Percentiles rank a stretch among this genome's conserved stretches.
phyloP scores from a whole-genome alignment of 2,329 filamentous ascomycete species.

The Nothopassalora personata region DNA sequence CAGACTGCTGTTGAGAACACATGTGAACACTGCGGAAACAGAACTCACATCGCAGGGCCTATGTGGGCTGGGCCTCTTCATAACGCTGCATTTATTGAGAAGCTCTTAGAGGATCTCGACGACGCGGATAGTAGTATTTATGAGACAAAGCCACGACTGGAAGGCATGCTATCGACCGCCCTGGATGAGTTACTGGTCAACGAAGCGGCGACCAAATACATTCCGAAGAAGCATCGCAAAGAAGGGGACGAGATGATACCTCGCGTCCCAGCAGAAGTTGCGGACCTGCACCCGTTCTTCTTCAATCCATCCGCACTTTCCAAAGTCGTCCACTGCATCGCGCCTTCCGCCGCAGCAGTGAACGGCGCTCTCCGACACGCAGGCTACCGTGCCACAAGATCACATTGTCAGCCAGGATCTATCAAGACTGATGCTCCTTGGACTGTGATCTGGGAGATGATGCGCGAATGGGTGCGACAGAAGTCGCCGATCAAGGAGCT shows the following conservation, averaged over 20 bases:
- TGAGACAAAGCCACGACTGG: constrained; percentile 71
- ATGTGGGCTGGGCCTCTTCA: constrained; percentile 94
- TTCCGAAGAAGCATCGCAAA: neutral
- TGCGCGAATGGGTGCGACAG: constrained; percentile 85
- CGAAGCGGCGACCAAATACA: constrained; percentile 10
- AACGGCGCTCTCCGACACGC: constrained; percentile 74
- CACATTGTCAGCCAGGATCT: constrained; percentile 82
- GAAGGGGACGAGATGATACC: constrained; percentile 31
- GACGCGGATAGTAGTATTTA: constrained; percentile 64
- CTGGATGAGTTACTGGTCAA: constrained; percentile 60
- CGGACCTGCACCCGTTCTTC: constrained; percentile 80
- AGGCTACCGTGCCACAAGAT: constrained; percentile 77
- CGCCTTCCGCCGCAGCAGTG: constrained; percentile 72
- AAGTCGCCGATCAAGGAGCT: constrained; percentile 72
- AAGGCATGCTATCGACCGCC: constrained; percentile 87
- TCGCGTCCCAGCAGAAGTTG: constrained; percentile 53
- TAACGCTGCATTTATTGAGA: constrained; percentile 73
- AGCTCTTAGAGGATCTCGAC: constrained; percentile 68
- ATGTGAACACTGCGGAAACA: constrained; percentile 80
- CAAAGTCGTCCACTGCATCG: constrained; percentile 70
- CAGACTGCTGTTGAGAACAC: constrained; percentile 58
- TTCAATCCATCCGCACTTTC: constrained; percentile 70
- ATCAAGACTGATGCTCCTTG: constrained; percentile 93
- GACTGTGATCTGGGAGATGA: constrained; percentile 83
- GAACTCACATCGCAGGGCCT: constrained; percentile 81